Evolutionary conservation across 2,329 filamentous ascomycete genomes (phyloP).

Genomic region (Tolypocladium guangdongense): DNA sequence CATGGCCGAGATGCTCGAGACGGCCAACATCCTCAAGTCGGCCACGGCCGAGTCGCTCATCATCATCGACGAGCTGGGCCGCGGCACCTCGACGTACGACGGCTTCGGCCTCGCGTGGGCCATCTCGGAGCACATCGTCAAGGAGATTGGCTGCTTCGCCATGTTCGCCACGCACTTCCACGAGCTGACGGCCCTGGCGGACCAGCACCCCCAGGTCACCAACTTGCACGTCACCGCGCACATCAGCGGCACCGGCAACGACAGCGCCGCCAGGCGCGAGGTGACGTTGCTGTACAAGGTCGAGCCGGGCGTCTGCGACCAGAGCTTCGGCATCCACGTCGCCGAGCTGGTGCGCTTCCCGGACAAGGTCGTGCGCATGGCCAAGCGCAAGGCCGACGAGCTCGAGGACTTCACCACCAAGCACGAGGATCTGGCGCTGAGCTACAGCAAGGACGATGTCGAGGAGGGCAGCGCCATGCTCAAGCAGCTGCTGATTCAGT

Average conservation of each 20-base stretch:
- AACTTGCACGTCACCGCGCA: slow-evolving; percentile 96
- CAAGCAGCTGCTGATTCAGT: slow-evolving; percentile 71
- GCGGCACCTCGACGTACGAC: slow-evolving; percentile 95
- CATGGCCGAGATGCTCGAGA: slow-evolving; percentile 99
- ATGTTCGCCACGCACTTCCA: slow-evolving; percentile 98
- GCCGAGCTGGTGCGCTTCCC: slow-evolving; percentile 95
- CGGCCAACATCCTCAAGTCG: slow-evolving; percentile 94
- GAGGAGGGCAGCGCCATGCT: slow-evolving; percentile 78
- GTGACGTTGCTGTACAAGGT: slow-evolving; percentile 97
- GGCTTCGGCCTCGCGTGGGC: slow-evolving; percentile 99
- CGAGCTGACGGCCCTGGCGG: slow-evolving; percentile 83
- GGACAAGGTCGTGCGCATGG: slow-evolving; percentile 96
- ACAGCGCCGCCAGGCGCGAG: slow-evolving; percentile 52
- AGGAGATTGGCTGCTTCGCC: slow-evolving; percentile 86
- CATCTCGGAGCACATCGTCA: slow-evolving; percentile 94
- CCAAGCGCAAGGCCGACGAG: slow-evolving; percentile 97
- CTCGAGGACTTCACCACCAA: slow-evolving; percentile 88
- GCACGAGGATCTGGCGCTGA: slow-evolving; percentile 48
- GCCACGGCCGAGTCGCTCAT: slow-evolving; percentile 92
- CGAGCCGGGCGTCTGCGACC: slow-evolving; percentile 88
- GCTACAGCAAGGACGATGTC: slow-evolving; percentile 74
- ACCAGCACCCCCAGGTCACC: slow-evolving; percentile 76
- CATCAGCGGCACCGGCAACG: slow-evolving; percentile 47
- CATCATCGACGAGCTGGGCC: slow-evolving; percentile 95
- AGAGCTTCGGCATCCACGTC: slow-evolving; percentile 97